Base-by-base conservation (phyloP, 106 monocot species). In the Amphibolis antarctica region DNA sequence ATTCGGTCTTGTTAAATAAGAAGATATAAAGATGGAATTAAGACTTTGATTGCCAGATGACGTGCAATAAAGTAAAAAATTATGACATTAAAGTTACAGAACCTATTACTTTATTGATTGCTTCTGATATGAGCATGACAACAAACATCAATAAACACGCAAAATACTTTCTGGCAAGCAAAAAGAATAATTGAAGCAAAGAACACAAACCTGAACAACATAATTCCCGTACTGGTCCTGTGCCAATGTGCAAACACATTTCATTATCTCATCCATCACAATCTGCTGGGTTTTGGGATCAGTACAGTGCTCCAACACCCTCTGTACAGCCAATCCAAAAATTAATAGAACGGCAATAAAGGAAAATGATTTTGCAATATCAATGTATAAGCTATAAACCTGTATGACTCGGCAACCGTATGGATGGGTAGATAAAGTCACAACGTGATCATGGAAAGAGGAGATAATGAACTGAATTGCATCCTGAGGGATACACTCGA, bases 391-490 rank as follows among this genome's bases (percentile, higher is more conserved):
- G 59, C 19, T 3, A 60, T n/a, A n/a, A n/a, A 86, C 86, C 86
- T 92, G 91, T 46, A 92, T 84, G 22, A 84, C 86, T 28, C 91
- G 78, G 43, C 91, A 92, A n/a, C 91, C 91, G 77, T 92, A 92
- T 28, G 91, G 86, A 59, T 92, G 91, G 17, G 68, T 77, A 21
- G 91, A 83, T 24, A 92, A 76, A 14, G 74, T 47, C 47, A 81
- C 78, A 67, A 86, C 81, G 71, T 92, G 81, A 10, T 86, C 91
- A 77, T 83, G 84, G 64, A 86, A 86, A 28, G 83, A 28, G 19
- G 78, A 69, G 49, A 92, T 79, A 18, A 92, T 84, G 61, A 92
- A 92, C 57, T 79, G 69, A 43, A 92, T 86, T 50, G 59, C 78
- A 28, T 88, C 82, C 62, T 87, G 84, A 53, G 87, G 92, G n/a